phyloP scores from a whole-genome alignment of 2,329 filamentous ascomycete genomes.

The Colletotrichum truncatum region DNA sequence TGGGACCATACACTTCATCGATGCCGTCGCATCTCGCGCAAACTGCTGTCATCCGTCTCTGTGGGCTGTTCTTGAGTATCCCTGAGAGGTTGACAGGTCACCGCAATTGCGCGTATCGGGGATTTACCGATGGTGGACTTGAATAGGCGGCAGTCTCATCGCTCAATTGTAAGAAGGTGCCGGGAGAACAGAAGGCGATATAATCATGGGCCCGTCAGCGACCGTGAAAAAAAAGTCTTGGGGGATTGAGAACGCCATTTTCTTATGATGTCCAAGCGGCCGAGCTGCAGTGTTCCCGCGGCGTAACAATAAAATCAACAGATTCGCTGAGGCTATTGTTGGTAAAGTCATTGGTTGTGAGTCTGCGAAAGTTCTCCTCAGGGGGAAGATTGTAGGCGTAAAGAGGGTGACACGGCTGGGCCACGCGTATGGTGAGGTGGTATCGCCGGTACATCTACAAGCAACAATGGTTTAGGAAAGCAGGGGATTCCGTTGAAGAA shows the following conservation, averaged over 20 bases:
- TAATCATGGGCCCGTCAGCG: conserved; percentile 59
- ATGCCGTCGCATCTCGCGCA: conserved; percentile 60
- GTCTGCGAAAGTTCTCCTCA: conserved; percentile 65
- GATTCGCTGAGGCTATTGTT: conserved; percentile 66
- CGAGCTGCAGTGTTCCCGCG: conserved; percentile 42
- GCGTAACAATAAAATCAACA: conserved; percentile 51
- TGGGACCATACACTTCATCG: conserved; percentile 68
- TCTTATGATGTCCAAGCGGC: conserved; percentile 47
- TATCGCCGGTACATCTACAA: conserved; percentile 54
- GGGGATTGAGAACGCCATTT: conserved; percentile 57
- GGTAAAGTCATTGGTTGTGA: conserved; percentile 63
- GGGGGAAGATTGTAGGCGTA: conserved; percentile 70
- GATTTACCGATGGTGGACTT: conserved; percentile 57
- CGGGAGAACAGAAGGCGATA: conserved; percentile 52
- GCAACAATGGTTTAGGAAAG: conserved; percentile 41
- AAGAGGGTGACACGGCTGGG: conserved; percentile 65
- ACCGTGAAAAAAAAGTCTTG: conserved; percentile 58
- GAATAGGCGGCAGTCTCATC: conserved; percentile 61
- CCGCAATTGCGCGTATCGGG: conserved; percentile 55
- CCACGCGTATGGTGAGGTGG: conserved; percentile 68
- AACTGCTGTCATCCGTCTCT: conserved; percentile 64
- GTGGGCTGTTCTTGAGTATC: conserved; percentile 59
- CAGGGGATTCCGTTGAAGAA: conserved; percentile 79
- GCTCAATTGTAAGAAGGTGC: conserved; percentile 52
- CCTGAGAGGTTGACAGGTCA: conserved; percentile 63